phyloP scores from a whole-genome alignment of 1,139 yeast genomes.

The Geotrichum bryndzae region DNA sequence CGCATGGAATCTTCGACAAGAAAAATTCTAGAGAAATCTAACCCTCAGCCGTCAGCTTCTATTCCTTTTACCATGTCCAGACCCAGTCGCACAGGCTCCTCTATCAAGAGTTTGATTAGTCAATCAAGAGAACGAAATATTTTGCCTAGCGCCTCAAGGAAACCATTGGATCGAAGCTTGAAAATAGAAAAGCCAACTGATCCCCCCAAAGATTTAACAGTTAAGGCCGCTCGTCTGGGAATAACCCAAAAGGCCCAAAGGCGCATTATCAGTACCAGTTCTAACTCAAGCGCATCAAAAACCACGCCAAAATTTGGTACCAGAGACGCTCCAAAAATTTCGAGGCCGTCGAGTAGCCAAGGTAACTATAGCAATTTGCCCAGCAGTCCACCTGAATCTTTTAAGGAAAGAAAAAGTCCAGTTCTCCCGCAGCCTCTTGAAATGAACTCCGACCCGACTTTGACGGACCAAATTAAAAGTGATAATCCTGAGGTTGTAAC shows the following conservation, averaged over 20 bases:
- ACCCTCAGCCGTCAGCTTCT: conserved; percentile 18
- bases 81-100: conserved; percentile 7
- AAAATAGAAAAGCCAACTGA: conserved; percentile 3
- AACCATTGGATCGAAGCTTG: not conserved
- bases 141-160: not conserved
- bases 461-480: conserved; percentile 3
- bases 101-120: conserved; percentile 7
- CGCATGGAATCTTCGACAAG: conserved; percentile 46
- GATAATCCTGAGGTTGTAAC: not conserved
- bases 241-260: conserved; percentile 12
- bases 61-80: not conserved
- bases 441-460: not conserved
- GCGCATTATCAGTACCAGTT: not conserved
- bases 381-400: not conserved
- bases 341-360: not conserved
- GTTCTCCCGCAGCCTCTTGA: not conserved
- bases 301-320: not conserved
- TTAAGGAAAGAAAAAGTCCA: not conserved
- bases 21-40: conserved; percentile 51
- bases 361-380: not conserved
- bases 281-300: not conserved
- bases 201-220: conserved; percentile 5
- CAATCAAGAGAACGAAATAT: conserved; percentile 9
- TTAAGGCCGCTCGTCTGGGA: conserved; percentile 11
- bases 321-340: not conserved